Conservation (phyloP, 1,284 basidiomycete species). For the Exobasidium rhododendri region DNA sequence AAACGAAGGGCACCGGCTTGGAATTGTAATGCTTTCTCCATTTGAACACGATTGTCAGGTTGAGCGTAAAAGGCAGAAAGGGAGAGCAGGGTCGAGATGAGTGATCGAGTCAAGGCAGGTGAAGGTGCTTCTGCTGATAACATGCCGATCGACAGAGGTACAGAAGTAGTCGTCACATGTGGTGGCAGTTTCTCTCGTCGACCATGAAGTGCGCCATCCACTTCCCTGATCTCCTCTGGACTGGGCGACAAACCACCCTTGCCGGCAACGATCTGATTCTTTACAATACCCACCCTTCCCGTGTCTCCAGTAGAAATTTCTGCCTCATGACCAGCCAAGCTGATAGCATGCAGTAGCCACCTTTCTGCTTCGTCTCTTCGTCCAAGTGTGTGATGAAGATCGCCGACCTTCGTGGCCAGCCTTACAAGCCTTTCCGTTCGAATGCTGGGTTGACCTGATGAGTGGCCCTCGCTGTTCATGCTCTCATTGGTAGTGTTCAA, state of each 20-base stretch:
- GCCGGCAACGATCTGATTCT: slow-evolving; percentile 7
- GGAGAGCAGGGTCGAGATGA: slow-evolving; percentile 32
- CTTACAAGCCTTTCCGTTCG: slow-evolving; percentile 23
- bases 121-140: background rate
- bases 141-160: background rate
- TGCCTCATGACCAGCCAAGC: slow-evolving; percentile 25
- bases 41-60: slow-evolving; percentile 9
- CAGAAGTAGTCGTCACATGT: background rate
- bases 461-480: slow-evolving; percentile 5
- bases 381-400: slow-evolving; percentile 26
- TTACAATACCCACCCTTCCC: background rate
- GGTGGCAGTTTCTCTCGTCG: background rate
- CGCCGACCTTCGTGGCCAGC: slow-evolving; percentile 42
- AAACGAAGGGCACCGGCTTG: slow-evolving; percentile 38
- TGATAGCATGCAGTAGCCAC: slow-evolving; percentile 32
- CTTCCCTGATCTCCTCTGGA: background rate
- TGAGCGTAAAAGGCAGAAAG: slow-evolving; percentile 36
- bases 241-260: background rate
- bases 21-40: slow-evolving; percentile 30
- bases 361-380: slow-evolving; percentile 24
- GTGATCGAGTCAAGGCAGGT: slow-evolving; percentile 26
- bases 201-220: background rate
- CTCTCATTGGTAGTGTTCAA: background rate
- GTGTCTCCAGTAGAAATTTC: background rate
- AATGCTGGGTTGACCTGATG: slow-evolving; percentile 10